Percentiles rank a stretch among this genome's conserved stretches.
phyloP scores from a whole-genome alignment of 352 stramenopile species.

The Globisporangium abappressorium region DNA sequence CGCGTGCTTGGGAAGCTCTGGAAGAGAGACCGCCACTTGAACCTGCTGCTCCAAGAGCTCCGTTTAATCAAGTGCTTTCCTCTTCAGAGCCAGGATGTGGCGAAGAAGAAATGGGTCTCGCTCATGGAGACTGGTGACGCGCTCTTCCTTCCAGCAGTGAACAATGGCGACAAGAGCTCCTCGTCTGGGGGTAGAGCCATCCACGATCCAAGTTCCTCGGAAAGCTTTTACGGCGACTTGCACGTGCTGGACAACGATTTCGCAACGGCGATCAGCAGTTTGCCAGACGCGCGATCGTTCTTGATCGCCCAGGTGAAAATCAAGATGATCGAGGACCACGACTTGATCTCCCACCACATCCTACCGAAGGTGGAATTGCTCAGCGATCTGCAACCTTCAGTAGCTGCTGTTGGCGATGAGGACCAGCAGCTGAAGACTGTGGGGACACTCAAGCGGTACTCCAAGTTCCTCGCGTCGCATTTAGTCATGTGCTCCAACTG shows the following conservation, averaged over 20 bases:
- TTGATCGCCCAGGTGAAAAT: slow-evolving; percentile 51
- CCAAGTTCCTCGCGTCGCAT: slow-evolving; percentile 35
- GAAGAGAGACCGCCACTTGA: slow-evolving; percentile 45
- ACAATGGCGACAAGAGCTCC: slow-evolving; percentile 6
- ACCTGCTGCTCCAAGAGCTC: slow-evolving; percentile 57
- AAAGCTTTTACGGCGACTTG: slow-evolving; percentile 41
- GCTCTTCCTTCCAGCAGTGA: slow-evolving; percentile 18
- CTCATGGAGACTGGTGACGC: slow-evolving; percentile 40
- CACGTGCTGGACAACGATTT: slow-evolving; percentile 44
- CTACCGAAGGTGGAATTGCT: slow-evolving; percentile 36
- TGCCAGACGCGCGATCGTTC: slow-evolving; percentile 39
- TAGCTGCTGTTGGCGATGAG: not conserved
- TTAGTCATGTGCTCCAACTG: slow-evolving; percentile 30
- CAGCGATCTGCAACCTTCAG: not conserved
- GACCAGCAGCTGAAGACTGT: not conserved
- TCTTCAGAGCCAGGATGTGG: slow-evolving; percentile 22
- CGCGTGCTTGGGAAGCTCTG: slow-evolving; percentile 54
- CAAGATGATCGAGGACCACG: slow-evolving; percentile 63
- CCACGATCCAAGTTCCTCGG: not conserved
- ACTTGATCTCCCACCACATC: slow-evolving; percentile 67
- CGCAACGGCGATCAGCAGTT: slow-evolving; percentile 23
- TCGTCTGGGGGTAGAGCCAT: not conserved
- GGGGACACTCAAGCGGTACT: slow-evolving; percentile 25
- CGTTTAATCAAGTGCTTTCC: slow-evolving; percentile 74
- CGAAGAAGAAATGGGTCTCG: slow-evolving; percentile 33